Evolutionary conservation across 805 yeast genomes (phyloP).

Genomic region (Candida coquimbonensis): DNA sequence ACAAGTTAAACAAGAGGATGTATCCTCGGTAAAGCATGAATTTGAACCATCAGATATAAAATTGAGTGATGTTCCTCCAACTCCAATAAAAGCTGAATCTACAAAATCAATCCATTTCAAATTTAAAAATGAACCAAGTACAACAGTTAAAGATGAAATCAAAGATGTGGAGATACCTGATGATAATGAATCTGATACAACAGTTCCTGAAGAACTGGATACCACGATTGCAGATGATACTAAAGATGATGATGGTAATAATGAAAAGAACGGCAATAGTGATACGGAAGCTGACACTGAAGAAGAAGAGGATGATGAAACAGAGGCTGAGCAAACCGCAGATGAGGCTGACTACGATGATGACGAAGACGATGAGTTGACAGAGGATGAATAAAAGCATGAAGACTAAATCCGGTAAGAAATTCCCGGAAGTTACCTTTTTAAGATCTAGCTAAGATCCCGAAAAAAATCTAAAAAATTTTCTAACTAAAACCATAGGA

Average conservation of each 20-base stretch:
- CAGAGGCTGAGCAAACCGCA: slow-evolving; percentile 4
- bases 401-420: slow-evolving; percentile 5
- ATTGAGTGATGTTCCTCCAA: not conserved
- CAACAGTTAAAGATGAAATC: not conserved
- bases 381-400: slow-evolving; percentile 1
- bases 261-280: slow-evolving; percentile 4
- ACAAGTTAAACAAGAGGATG: not conserved
- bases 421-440: slow-evolving; percentile 1
- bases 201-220: not conserved
- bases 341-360: not conserved
- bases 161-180: not conserved
- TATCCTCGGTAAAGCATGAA: slow-evolving; percentile 1
- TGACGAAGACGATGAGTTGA: slow-evolving; percentile 2
- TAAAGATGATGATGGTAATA: not conserved
- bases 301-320: slow-evolving; percentile 3
- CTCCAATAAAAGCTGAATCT: not conserved
- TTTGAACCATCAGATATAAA: not conserved
- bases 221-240: not conserved
- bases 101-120: slow-evolving; percentile 8
- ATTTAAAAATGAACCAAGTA: not conserved
- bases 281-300: slow-evolving; percentile 5
- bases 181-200: not conserved
- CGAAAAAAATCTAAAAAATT: not conserved
- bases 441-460: slow-evolving; percentile 1
- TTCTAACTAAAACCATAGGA: not conserved